Evolutionary conservation across 768 basidiomycete genomes (phyloP).

Genomic region (Hortiboletus campestris): DNA sequence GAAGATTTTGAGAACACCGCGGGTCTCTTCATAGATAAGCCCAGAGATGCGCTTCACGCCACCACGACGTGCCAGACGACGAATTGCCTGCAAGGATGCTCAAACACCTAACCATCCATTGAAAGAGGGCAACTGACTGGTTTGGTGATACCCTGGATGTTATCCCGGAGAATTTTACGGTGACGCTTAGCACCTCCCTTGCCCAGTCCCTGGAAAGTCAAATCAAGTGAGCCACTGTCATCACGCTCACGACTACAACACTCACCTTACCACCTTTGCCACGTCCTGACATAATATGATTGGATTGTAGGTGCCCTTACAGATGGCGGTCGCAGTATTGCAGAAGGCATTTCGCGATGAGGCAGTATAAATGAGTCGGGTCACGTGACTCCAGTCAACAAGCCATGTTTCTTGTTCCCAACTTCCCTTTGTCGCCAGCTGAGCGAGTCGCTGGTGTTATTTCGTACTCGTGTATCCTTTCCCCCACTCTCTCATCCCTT

Average conservation of each 20-base stretch:
- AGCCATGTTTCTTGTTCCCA: background rate
- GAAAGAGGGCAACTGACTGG: conserved; percentile 4
- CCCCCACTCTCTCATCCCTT: background rate
- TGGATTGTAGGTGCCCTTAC: conserved; percentile 1
- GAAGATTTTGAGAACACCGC: conserved; percentile 89
- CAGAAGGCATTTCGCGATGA: background rate
- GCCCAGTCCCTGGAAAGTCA: conserved; percentile 58
- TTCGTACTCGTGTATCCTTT: background rate
- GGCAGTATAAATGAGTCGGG: background rate
- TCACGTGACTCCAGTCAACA: conserved; percentile 9
- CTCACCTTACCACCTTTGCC: conserved; percentile 76
- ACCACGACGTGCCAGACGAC: conserved; percentile 82
- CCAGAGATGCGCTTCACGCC: conserved; percentile 89
- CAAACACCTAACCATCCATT: background rate
- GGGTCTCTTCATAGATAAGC: conserved; percentile 86
- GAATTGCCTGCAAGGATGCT: conserved; percentile 38
- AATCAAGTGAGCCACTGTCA: background rate
- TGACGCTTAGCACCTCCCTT: conserved; percentile 85
- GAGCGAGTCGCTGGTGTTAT: background rate
- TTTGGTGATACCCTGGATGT: conserved; percentile 54
- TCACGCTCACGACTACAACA: background rate
- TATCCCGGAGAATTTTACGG: conserved; percentile 79
- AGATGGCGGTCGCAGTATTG: conserved; percentile 4
- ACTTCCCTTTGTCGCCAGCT: too few species aligned
- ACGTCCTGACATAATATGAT: conserved; percentile 68